Base-by-base conservation (phyloP, 768 basidiomycete species). In the Tylopilus intermedius region DNA sequence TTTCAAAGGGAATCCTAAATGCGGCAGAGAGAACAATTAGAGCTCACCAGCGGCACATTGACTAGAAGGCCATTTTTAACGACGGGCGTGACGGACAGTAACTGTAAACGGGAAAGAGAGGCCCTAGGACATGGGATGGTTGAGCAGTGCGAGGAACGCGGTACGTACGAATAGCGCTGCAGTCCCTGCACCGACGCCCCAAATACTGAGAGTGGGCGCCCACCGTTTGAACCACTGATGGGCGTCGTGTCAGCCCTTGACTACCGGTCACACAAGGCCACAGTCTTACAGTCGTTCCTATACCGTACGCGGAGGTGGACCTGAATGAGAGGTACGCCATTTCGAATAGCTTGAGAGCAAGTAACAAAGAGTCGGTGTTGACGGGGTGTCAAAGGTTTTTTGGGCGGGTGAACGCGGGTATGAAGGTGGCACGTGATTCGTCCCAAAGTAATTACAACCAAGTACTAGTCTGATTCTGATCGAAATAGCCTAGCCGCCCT, bases 71-170 rank as follows among this genome's bases (percentile, higher is more conserved):
- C 86, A 39, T 83, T 82, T 71, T 81, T 86, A 58, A 93, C 86
- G 40, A 90, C 76, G n/a, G 90, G 90, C 1, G 89, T 91, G 45
- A 88, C 87, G 6, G 90, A 91, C 47, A 91, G 77, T 33, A 91
- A 58, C 86, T 90, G 62, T 37, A 51, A 47, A 45, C 9, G 21
- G 39, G 39, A 39, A 53, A 52, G 50, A 40, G 47, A 37, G 37
- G 21, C n/a, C 38, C n/a, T 60, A 22, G 48, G 35, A 51, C 30
- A 15, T 11, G 38, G 32, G 18, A 15, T 11, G 38, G 32, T 21
- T 8, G 30, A 9, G 24, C 45, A 41, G 33, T 2, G 8, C 10
- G 15, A 38, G 24, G 24, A 8, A 33, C 4, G 26, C 14, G 48
- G 49, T 49, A 65, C 69, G 48, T 67, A 90, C 89, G 63, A 88